A percentile compares a stretch with the other conserved stretches of the same genome.
Evolutionary conservation across 306 rosid genomes (phyloP).

Genomic region (Prinsepia uniflora): DNA sequence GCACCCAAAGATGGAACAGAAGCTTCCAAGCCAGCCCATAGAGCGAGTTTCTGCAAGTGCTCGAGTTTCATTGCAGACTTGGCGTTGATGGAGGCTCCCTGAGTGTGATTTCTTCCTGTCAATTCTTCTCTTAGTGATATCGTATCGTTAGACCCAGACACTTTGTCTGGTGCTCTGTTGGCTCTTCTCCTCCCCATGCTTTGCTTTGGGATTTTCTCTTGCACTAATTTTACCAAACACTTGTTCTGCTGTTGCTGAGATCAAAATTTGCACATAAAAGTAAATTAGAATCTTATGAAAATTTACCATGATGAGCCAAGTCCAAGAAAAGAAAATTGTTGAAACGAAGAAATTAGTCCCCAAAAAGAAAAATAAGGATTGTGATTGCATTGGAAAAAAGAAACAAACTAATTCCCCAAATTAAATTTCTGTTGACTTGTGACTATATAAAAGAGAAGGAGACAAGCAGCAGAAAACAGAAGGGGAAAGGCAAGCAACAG

Average conservation of each 20-base stretch:
- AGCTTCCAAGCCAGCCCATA: constrained; percentile 28
- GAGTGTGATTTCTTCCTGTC: constrained; percentile 49
- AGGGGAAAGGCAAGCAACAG: too few relatives aligned
- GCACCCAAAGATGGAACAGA: constrained; percentile 58
- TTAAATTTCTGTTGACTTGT: too few relatives aligned
- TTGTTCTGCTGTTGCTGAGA: not conserved
- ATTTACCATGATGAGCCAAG: too few relatives aligned
- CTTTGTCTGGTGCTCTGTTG: constrained; percentile 6
- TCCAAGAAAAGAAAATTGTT: too few relatives aligned
- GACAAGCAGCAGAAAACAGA: too few relatives aligned
- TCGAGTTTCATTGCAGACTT: constrained; percentile 47
- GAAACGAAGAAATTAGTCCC: too few relatives aligned
- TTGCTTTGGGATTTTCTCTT: not conserved
- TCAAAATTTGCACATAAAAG: too few relatives aligned
- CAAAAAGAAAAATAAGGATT: too few relatives aligned
- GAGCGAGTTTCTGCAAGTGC: constrained; percentile 53
- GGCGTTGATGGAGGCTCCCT: constrained; percentile 30
- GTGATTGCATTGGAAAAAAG: too few relatives aligned
- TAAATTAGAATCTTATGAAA: too few relatives aligned
- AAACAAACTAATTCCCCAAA: too few relatives aligned
- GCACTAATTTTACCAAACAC: constrained; percentile 5
- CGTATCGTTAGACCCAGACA: constrained; percentile 17
- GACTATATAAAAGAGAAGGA: too few relatives aligned
- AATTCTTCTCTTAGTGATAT: constrained; percentile 67
- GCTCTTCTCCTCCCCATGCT: constrained; percentile 41